Evolutionary conservation across 2,329 filamentous ascomycete species (phyloP).

Genomic region (Colletotrichum sp.): DNA sequence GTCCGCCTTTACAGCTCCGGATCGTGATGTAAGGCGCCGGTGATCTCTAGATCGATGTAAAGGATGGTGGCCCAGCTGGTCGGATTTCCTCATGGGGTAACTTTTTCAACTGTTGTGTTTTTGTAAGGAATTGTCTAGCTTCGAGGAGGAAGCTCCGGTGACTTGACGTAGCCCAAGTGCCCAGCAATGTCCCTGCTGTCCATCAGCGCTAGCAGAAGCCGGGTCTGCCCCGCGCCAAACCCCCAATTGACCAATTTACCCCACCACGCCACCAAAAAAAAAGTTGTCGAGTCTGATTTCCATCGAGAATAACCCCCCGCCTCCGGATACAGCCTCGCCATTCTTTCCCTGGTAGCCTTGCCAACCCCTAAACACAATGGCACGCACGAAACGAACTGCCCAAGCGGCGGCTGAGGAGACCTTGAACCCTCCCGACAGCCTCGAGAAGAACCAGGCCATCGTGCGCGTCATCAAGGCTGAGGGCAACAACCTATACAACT

Average conservation of each 20-base stretch:
- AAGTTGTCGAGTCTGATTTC: neutral
- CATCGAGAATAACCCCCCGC: neutral
- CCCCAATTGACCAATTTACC: neutral
- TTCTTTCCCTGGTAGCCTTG: neutral
- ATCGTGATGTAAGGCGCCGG: neutral
- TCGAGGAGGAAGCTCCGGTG: neutral
- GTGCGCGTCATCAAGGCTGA: slow-evolving; percentile 81
- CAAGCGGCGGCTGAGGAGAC: slow-evolving; percentile 79
- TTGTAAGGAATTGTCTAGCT: neutral
- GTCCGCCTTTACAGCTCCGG: neutral
- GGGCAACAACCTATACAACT: slow-evolving; percentile 88
- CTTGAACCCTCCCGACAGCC: slow-evolving; percentile 62
- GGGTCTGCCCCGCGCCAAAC: slow-evolving; percentile 10
- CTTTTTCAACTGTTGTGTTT: neutral
- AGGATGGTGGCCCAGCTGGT: neutral
- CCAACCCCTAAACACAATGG: slow-evolving; percentile 30
- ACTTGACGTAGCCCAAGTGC: neutral
- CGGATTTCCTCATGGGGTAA: neutral
- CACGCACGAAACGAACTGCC: slow-evolving; percentile 69
- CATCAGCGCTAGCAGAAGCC: neutral
- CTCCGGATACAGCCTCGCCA: neutral
- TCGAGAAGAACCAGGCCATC: slow-evolving; percentile 68
- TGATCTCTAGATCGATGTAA: neutral
- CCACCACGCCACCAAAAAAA: slow-evolving; percentile 11
- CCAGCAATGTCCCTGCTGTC: neutral